These are phyloP conservation scores for Pichia sp. DNA, from an alignment of 1,139 yeast species.

Conservation along the genomic window DNA sequence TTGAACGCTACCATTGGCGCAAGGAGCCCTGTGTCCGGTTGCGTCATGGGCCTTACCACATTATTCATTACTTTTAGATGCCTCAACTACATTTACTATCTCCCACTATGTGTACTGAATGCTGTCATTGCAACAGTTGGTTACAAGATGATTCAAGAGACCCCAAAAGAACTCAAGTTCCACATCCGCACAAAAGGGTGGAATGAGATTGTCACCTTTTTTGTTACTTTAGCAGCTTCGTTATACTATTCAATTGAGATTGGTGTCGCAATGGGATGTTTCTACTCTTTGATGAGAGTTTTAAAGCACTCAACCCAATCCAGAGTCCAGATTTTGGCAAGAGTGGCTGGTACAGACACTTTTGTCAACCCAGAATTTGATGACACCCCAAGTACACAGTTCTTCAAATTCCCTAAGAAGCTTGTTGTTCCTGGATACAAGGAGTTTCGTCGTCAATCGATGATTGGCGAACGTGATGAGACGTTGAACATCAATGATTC, in stretches of 20 bases:
- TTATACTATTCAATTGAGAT: conserved; percentile 79
- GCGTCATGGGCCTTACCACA: conserved; percentile 70
- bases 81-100: conserved; percentile 57
- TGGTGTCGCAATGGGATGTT: conserved; percentile 82
- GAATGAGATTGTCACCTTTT: conserved; percentile 69
- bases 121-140: conserved; percentile 82
- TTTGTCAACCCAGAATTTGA: conserved; percentile 71
- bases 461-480: conserved; percentile 4
- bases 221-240: conserved; percentile 65
- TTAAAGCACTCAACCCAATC: conserved; percentile 82
- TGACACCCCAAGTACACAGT: conserved; percentile 10
- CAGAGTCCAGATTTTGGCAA: conserved; percentile 81
- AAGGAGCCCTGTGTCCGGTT: conserved; percentile 75
- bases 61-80: conserved; percentile 56
- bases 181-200: conserved; percentile 72
- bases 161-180: conserved; percentile 71
- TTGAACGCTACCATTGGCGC: conserved; percentile 86
- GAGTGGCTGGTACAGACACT: conserved; percentile 68
- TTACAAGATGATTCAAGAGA: conserved; percentile 71
- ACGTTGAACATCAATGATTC: background rate
- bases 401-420: conserved; percentile 12
- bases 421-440: conserved; percentile 22
- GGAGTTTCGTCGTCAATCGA: conserved; percentile 27
- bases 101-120: conserved; percentile 78
- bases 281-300: conserved; percentile 72